Evolutionary conservation across 2,329 filamentous ascomycete genomes (phyloP), one percentile per base, ranked within the genome.

Genomic region (Phialophora verrucosa): DNA sequence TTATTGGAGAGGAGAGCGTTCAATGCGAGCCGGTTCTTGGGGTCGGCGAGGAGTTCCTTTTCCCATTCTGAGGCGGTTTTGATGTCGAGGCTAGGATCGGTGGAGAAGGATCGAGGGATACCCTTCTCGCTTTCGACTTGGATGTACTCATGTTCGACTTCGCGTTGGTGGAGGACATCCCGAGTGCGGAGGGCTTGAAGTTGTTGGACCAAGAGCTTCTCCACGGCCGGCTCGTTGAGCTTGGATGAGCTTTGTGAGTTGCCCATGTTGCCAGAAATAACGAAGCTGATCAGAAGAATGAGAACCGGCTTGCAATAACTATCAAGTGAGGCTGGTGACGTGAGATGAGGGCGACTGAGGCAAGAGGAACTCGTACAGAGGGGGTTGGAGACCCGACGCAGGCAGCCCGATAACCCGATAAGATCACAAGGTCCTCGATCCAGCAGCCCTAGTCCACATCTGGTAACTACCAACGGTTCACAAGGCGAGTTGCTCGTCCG

Each of bases 11-110:
- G 89, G 58, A 96, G 82, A 1, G 91, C 91, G 1, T 89, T 87
- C 38, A 95, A 84, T 4, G 91, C 92, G 14, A 96, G 88, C 68
- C 91, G 91, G 74, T 87, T 87, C 82, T 87, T 81, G 84, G 89
- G 85, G 73, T 91, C 87, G 55, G 84, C 78, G 68, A 91, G 81
- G 38, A 91, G 79, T 71, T 84, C 79, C 57, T 83, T 81, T 77
- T 90, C 86, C 88, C 89, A 90, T 56, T 83, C 76, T 65, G 82
- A 77, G 11, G 88, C 80, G 4, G 83, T 77, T 12, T 81, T 75
- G 12, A 87, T 75, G 1, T 84, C 84, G 3, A 92, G 68, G 59
- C 80, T 62, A 77, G 71, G 71, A 27, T 72, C 71, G 38, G 65
- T 51, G 2, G 71, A 71, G 51, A 65, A 70, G 3, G 59, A 59